A percentile compares a stretch with the other conserved stretches of the same genome.
phyloP scores from a whole-genome alignment of 345 rosid genomes.

The Excoecaria agallocha region DNA sequence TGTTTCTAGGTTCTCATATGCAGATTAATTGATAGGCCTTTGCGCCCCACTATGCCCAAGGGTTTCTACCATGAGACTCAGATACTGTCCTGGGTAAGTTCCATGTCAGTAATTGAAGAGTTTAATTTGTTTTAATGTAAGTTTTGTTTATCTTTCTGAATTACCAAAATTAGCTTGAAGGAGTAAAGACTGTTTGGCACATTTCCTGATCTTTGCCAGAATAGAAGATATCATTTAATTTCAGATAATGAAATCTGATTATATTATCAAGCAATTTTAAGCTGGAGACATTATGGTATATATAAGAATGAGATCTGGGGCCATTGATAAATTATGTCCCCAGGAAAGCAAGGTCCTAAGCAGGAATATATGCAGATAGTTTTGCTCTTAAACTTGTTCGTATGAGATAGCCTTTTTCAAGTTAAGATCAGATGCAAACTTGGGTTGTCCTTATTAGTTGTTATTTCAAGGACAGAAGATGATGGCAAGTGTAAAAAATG shows the following conservation, averaged over 20 bases:
- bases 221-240: background rate
- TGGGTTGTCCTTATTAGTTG: too few species aligned
- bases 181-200: background rate
- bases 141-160: background rate
- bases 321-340: too few species aligned
- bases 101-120: background rate
- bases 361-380: too few species aligned
- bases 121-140: too few species aligned
- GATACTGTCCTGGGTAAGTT: slow-evolving; percentile 82
- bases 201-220: background rate
- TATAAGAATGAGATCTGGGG: background rate
- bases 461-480: too few species aligned
- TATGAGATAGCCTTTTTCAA: too few species aligned
- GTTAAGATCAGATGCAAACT: too few species aligned
- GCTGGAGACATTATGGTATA: background rate
- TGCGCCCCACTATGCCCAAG: slow-evolving; percentile 92
- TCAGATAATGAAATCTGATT: background rate
- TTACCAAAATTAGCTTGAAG: slow-evolving; percentile 3
- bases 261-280: background rate
- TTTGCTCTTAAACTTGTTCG: too few species aligned
- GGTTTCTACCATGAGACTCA: slow-evolving; percentile 99
- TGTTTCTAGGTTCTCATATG: slow-evolving; percentile 78
- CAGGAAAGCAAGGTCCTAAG: too few species aligned
- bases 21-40: slow-evolving; percentile 96
- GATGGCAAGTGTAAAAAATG: too few species aligned